phyloP scores from a whole-genome alignment of 192 early-diverging fungal genomes.

The Fimicolochytrium jonesii region DNA sequence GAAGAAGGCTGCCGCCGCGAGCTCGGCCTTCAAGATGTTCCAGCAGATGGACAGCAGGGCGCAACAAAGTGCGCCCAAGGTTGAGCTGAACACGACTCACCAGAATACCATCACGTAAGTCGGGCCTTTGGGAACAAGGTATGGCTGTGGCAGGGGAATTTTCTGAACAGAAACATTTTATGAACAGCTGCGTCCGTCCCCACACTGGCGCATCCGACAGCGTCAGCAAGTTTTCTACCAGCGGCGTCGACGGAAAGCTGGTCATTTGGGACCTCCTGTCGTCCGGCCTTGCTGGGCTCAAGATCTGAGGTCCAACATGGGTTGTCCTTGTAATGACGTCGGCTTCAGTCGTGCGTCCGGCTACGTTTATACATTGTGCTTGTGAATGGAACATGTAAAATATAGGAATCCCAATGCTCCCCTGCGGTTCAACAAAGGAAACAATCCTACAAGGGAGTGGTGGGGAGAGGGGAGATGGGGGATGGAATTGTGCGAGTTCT shows the following conservation, averaged over 20 bases:
- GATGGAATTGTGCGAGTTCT: too few relatives aligned
- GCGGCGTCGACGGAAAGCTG: conserved; percentile 79
- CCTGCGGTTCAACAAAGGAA: too few relatives aligned
- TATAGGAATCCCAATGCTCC: too few relatives aligned
- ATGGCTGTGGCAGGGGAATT: background rate
- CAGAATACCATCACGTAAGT: conserved; percentile 93
- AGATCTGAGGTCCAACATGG: too few relatives aligned
- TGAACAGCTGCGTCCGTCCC: conserved; percentile 45
- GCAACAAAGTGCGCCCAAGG: conserved; percentile 58
- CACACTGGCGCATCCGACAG: conserved; percentile 47
- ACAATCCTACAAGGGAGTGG: too few relatives aligned
- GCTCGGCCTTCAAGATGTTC: conserved; percentile 79
- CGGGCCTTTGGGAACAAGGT: too few relatives aligned
- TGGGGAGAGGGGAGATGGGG: too few relatives aligned
- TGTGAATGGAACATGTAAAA: too few relatives aligned
- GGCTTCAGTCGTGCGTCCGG: too few relatives aligned
- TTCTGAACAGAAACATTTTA: background rate
- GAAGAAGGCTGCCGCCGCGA: conserved; percentile 52
- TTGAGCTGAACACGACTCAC: conserved; percentile 76
- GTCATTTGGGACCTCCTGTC: conserved; percentile 61
- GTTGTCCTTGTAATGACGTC: too few relatives aligned
- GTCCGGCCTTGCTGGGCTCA: conserved; percentile 15
- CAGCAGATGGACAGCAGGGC: conserved; percentile 86
- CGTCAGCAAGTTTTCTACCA: conserved; percentile 70
- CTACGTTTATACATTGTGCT: too few relatives aligned